Conservation (phyloP, 306 rosid genomes). For the Senna tora region DNA sequence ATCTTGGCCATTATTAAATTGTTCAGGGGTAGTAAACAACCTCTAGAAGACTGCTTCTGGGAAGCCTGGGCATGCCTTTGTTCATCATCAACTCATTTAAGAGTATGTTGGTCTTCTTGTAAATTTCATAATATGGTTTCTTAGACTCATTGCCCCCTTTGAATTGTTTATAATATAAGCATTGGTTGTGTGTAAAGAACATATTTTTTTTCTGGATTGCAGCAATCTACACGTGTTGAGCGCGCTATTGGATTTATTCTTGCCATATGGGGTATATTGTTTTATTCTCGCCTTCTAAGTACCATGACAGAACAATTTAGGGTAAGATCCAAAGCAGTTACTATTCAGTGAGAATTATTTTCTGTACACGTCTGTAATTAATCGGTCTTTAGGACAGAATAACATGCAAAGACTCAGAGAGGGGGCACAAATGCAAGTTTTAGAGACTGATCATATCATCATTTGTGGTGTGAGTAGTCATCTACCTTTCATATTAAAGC, state of each 20-base stretch:
- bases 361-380: conserved; percentile 38
- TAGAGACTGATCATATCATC: conserved; percentile 94
- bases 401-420: conserved; percentile 93
- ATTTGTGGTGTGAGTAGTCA: conserved; percentile 91
- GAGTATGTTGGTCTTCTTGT: conserved; percentile 51
- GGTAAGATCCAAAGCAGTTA: conserved; percentile 56
- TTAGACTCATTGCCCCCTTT: not conserved
- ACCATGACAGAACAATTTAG: conserved; percentile 97
- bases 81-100: conserved; percentile 86
- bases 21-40: conserved; percentile 55
- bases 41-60: conserved; percentile 97
- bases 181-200: conserved; percentile 31
- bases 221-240: conserved; percentile 89
- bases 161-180: conserved; percentile 30
- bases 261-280: conserved; percentile 97
- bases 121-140: conserved; percentile 30
- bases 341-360: conserved; percentile 17
- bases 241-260: conserved; percentile 91
- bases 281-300: conserved; percentile 88
- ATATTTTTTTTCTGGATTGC: conserved; percentile 38
- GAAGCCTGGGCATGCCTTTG: conserved; percentile 99
- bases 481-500: conserved; percentile 85
- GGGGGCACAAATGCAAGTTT: conserved; percentile 93
- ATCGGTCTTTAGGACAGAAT: conserved; percentile 57
- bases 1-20: conserved; percentile 37